phyloP scores from a whole-genome alignment of 2,329 filamentous ascomycete genomes.

The Fusarium acutatum region DNA sequence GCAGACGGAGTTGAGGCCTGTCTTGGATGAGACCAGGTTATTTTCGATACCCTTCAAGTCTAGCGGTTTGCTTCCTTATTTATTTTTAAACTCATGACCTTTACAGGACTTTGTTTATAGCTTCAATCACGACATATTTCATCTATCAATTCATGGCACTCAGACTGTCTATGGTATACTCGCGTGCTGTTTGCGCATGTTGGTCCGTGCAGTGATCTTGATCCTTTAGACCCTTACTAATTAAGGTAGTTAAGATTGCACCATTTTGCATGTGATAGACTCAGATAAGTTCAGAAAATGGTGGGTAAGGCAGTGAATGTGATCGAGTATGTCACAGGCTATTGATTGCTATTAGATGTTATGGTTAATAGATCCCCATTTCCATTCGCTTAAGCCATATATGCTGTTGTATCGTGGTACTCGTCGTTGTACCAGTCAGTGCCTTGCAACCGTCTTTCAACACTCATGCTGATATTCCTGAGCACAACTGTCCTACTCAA shows the following conservation, averaged over 20 bases:
- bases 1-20: constrained; percentile 34
- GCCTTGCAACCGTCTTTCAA: background rate
- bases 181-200: background rate
- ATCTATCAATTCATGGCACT: background rate
- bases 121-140: background rate
- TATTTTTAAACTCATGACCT: background rate
- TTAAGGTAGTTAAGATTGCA: background rate
- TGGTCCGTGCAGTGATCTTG: constrained; percentile 8
- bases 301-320: background rate
- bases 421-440: background rate
- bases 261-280: constrained; percentile 18
- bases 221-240: background rate
- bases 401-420: too few species aligned
- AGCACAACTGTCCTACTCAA: background rate
- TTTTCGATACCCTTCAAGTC: constrained; percentile 42
- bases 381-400: background rate
- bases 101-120: background rate
- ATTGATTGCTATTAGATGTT: background rate
- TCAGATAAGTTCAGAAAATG: background rate
- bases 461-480: background rate
- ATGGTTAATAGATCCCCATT: background rate
- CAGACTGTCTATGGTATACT: background rate
- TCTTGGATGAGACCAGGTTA: constrained; percentile 38
- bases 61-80: constrained; percentile 26
- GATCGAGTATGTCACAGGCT: background rate